Evolutionary conservation across 1,139 yeast species (phyloP).

Genomic region (Waltiozyma sp.): DNA sequence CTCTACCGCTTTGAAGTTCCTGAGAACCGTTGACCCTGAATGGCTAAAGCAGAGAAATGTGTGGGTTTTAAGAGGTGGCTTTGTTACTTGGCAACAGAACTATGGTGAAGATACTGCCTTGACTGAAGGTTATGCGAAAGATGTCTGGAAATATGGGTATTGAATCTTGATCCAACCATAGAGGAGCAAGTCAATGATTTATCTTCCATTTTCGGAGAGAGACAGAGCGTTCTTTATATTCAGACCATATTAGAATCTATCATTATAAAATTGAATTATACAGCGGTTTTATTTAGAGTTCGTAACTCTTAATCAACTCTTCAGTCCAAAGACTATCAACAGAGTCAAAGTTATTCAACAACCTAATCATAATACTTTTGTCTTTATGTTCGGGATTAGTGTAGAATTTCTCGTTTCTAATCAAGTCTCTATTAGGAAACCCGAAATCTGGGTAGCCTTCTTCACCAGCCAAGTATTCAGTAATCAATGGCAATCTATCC

Average conservation of each 20-base stretch:
- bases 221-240: too few species aligned
- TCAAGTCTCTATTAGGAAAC: slow-evolving; percentile 6
- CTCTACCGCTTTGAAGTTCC: slow-evolving; percentile 58
- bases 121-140: slow-evolving; percentile 57
- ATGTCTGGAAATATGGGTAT: slow-evolving; percentile 37
- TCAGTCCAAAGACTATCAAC: slow-evolving; percentile 3
- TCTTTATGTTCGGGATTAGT: slow-evolving; percentile 3
- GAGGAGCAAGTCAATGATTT: too few species aligned
- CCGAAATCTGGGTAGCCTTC: slow-evolving; percentile 5
- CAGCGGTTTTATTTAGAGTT: background rate
- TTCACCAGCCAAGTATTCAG: slow-evolving; percentile 5
- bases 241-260: too few species aligned
- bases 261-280: too few species aligned
- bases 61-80: slow-evolving; percentile 76
- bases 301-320: background rate
- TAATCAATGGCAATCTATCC: slow-evolving; percentile 20
- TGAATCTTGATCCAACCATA: too few species aligned
- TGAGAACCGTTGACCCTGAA: slow-evolving; percentile 38
- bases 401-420: slow-evolving; percentile 5
- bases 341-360: slow-evolving; percentile 4
- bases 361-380: slow-evolving; percentile 7
- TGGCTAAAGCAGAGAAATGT: slow-evolving; percentile 36
- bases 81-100: slow-evolving; percentile 65
- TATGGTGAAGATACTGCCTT: slow-evolving; percentile 59
- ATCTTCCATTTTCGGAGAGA: too few species aligned